A percentile compares a stretch with the other conserved stretches of the same genome.
Evolutionary conservation across 2,329 filamentous ascomycete species (phyloP).

Genomic region (Sporothrix luriei): DNA sequence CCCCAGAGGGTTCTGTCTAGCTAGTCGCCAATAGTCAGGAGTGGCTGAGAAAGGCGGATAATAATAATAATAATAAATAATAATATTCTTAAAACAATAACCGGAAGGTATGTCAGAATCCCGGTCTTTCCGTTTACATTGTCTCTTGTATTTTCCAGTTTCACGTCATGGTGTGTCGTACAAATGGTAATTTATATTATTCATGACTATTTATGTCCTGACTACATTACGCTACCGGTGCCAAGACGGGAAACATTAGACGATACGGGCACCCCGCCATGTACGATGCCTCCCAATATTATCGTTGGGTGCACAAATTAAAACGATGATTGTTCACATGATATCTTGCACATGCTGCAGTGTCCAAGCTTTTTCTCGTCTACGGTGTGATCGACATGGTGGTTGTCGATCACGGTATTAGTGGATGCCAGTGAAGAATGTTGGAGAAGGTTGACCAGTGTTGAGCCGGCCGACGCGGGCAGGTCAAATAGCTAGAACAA

Average conservation of each 20-base stretch:
- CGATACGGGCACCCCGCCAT: neutral
- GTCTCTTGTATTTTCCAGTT: slow-evolving; percentile 1
- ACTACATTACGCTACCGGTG: neutral
- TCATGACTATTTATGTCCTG: neutral
- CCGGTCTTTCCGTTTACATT: neutral
- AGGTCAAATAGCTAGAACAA: too few relatives aligned
- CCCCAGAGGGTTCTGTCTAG: too few relatives aligned
- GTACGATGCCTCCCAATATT: neutral
- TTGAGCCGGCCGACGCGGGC: neutral
- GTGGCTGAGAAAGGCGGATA: too few relatives aligned
- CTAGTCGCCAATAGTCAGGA: too few relatives aligned
- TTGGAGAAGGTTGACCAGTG: neutral
- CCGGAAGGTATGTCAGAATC: neutral
- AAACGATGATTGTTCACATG: neutral
- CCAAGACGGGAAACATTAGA: slow-evolving; percentile 8
- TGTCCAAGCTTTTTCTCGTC: slow-evolving; percentile 1
- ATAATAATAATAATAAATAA: too few relatives aligned
- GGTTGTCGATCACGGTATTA: neutral
- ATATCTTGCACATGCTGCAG: neutral
- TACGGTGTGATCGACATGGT: slow-evolving; percentile 3
- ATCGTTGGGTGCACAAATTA: neutral
- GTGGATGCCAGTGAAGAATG: slow-evolving; percentile 7
- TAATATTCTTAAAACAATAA: too few relatives aligned
- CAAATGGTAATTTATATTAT: neutral
- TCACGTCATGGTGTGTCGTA: neutral